Evolutionary conservation across 768 basidiomycete genomes (phyloP), one percentile per base, ranked within the genome.

Genomic region (Gymnopilus junonius): DNA sequence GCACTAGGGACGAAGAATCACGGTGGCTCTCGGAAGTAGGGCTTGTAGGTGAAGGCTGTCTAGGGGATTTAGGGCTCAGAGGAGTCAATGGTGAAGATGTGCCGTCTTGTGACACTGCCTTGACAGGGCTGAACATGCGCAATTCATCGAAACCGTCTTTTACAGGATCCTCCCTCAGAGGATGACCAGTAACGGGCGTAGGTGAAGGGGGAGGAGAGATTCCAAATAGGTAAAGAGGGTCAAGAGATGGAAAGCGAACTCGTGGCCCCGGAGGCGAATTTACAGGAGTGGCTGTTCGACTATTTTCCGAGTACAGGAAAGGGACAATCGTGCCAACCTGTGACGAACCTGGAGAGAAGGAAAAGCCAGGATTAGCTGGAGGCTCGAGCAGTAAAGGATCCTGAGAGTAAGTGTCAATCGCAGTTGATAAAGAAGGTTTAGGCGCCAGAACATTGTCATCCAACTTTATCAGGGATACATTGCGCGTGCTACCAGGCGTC

Each of bases 321-420:
- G 55, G 48, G 27, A 43, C 40, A 39, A 43, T 7, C 14, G 12
- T 20, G 37, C 40, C 39, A 23, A 40, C n/a, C 27, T 46, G 23
- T 43, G 29, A 29, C 21, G 40, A 11, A 15, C 32, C 29, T 29
- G 23, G 31, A 31, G 43, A 39, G 11, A 37, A 56, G 5, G 53
- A 15, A 39, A 35, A 20, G 25, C 23, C 25, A 34, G 39, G 21
- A 39, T 6, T 27, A 7, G 27, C 8, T 27, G 65, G 58, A 50
- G 64, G 51, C 43, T 15, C 21, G 23, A 68, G 60, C 12, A 67
- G 58, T 20, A 69, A 58, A 29, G 62, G 62, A 40, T 65, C 68
- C 39, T 65, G 67, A 20, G 62, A 62, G 8, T 51, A 31, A 17
- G n/a, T n/a, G 7, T 50, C 50, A n/a, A 25, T 29, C 17, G 55